A percentile compares a stretch with the other conserved stretches of the same genome.
phyloP scores from a whole-genome alignment of 164 flowering plant species.

The Annona cherimola region DNA sequence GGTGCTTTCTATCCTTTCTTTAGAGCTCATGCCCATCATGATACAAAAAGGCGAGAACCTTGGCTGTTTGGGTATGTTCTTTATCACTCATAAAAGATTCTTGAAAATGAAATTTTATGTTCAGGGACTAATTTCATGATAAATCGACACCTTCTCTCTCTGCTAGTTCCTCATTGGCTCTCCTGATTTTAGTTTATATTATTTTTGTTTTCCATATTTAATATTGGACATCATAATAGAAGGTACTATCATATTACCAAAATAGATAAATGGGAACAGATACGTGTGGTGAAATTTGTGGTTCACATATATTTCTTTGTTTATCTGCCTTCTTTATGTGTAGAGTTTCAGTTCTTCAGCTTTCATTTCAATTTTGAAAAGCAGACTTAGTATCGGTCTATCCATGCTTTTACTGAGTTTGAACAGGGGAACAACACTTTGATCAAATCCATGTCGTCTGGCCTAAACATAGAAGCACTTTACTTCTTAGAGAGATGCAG shows the following conservation, averaged over 20 bases:
- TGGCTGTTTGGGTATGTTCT: slow-evolving; percentile 92
- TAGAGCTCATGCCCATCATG: slow-evolving; percentile 97
- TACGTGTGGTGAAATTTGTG: not conserved
- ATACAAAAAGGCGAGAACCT: slow-evolving; percentile 95
- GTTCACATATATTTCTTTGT: not conserved
- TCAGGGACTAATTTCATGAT: not conserved
- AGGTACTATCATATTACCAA: not conserved
- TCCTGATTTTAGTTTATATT: not conserved
- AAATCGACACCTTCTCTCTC: not conserved
- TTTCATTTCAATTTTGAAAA: not conserved
- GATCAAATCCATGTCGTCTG: too few relatives aligned
- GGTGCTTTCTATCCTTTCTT: slow-evolving; percentile 98
- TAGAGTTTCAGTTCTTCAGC: not conserved
- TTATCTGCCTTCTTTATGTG: not conserved
- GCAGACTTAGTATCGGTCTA: too few relatives aligned
- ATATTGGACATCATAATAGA: not conserved
- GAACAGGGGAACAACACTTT: too few relatives aligned
- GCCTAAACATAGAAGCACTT: too few relatives aligned
- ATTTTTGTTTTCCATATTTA: not conserved
- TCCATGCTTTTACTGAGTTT: too few relatives aligned
- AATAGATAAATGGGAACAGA: too few relatives aligned
- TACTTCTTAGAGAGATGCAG: too few relatives aligned
- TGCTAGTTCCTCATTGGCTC: not conserved
- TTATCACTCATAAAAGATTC: not conserved
- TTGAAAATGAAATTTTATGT: not conserved